A percentile compares a stretch with the other conserved stretches of the same genome.
phyloP scores from a whole-genome alignment of 495 filamentous ascomycete species.

The Neurospora terricola region DNA sequence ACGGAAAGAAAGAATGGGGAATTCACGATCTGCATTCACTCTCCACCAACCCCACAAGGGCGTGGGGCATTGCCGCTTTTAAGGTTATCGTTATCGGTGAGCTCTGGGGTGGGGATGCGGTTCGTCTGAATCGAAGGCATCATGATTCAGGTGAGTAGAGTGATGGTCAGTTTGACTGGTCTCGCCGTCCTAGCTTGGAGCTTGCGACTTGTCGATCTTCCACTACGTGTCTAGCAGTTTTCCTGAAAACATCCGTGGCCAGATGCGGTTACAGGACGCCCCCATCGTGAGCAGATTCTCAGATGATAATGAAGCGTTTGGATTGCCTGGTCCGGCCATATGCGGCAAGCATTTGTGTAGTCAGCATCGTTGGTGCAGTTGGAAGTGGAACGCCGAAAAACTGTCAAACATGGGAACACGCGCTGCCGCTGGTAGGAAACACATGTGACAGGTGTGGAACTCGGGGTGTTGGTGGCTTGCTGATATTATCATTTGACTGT shows the following conservation, averaged over 20 bases:
- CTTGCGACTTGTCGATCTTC: not conserved
- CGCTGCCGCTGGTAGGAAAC: not conserved
- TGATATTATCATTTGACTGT: not conserved
- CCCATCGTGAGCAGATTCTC: not conserved
- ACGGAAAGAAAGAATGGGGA: not conserved
- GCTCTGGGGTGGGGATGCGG: not conserved
- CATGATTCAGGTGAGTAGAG: not conserved
- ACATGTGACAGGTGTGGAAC: not conserved
- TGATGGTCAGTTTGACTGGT: not conserved
- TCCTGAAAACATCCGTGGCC: not conserved
- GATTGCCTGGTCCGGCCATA: not conserved
- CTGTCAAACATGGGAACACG: not conserved
- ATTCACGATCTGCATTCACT: not conserved
- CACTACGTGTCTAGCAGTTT: not conserved
- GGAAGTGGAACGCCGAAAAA: not conserved
- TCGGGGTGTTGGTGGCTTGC: not conserved
- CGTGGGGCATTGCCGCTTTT: not conserved
- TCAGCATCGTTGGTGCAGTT: not conserved
- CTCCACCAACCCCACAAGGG: not conserved
- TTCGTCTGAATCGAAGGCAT: not conserved
- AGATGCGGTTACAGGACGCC: not conserved
- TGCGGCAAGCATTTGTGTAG: not conserved
- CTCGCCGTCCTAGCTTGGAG: not conserved
- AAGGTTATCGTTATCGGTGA: not conserved
- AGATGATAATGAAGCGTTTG: not conserved